A percentile compares a stretch with the other conserved stretches of the same genome.
Evolutionary conservation across 179 eudicot species (phyloP).

Genomic region (Dionaea muscipula): DNA sequence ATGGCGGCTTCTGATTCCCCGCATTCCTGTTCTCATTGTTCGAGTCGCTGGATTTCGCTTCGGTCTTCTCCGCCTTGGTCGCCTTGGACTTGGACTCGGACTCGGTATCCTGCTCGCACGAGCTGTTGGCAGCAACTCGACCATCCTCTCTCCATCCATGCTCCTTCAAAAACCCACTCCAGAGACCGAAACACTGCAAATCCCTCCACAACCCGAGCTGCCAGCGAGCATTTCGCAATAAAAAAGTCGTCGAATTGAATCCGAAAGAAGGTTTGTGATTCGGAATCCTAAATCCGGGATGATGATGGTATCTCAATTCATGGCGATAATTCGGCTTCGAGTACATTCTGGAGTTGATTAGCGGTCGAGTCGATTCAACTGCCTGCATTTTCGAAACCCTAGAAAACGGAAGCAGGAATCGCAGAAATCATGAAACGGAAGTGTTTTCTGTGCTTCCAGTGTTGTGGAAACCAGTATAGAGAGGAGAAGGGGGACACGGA

Average conservation of each 20-base stretch:
- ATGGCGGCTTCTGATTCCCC: slow-evolving; percentile 11
- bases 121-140: slow-evolving; percentile 37
- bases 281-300: slow-evolving; percentile 23
- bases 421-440: slow-evolving; percentile 10
- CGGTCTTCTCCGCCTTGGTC: slow-evolving; percentile 28
- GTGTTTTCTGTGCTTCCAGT: slow-evolving; percentile 5
- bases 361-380: slow-evolving; percentile 29
- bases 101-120: slow-evolving; percentile 50
- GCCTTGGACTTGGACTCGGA: slow-evolving; percentile 11
- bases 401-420: slow-evolving; percentile 3
- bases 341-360: slow-evolving; percentile 30
- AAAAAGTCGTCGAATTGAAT: slow-evolving; percentile 15
- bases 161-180: slow-evolving; percentile 18
- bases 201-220: slow-evolving; percentile 29
- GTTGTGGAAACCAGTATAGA: slow-evolving; percentile 1
- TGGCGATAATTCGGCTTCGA: slow-evolving; percentile 20
- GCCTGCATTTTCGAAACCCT: slow-evolving; percentile 36
- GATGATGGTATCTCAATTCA: slow-evolving; percentile 25
- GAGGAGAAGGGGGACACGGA: not conserved
- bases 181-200: slow-evolving; percentile 11
- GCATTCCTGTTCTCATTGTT: slow-evolving; percentile 24
- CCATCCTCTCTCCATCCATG: slow-evolving; percentile 8
- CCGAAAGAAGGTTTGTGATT: slow-evolving; percentile 12
- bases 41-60: slow-evolving; percentile 23
- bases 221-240: slow-evolving; percentile 12